Conservation (phyloP, 177 flowering plant genomes). For the Telopea speciosissima region DNA sequence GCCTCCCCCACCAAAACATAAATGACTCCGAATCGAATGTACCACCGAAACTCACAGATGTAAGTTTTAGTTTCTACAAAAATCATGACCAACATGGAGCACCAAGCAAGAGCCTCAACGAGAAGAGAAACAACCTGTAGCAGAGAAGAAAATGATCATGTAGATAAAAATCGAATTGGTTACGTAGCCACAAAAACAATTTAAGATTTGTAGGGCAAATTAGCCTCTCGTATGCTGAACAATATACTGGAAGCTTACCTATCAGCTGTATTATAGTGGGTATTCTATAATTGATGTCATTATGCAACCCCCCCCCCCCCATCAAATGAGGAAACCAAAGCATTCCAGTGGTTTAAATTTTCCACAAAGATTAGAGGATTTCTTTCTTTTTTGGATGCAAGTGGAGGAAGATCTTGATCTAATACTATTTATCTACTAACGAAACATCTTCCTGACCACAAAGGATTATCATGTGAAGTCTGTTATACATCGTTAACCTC, state of each 20-base stretch:
- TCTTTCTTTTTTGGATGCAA: neutral
- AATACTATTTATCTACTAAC: neutral
- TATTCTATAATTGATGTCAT: neutral
- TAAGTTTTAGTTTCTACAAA: slow-evolving; percentile 69
- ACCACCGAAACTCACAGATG: slow-evolving; percentile 82
- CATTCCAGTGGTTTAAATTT: neutral
- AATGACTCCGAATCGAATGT: slow-evolving; percentile 67
- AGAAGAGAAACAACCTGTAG: slow-evolving; percentile 53
- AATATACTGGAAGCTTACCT: neutral
- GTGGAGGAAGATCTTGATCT: neutral
- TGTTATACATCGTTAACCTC: neutral
- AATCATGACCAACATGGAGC: slow-evolving; percentile 62
- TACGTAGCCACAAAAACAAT: neutral
- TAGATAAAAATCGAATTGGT: neutral
- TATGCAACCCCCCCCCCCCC: too few species aligned
- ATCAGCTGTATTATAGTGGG: neutral
- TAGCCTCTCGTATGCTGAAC: neutral
- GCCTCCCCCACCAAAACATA: slow-evolving; percentile 76
- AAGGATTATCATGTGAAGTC: neutral
- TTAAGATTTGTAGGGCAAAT: neutral
- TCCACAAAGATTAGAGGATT: neutral
- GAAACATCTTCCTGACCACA: neutral
- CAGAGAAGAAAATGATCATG: slow-evolving; percentile 4
- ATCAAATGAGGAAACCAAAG: neutral
- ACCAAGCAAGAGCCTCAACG: slow-evolving; percentile 77